phyloP scores from a whole-genome alignment of 371 early-diverging fungal species.

The Hamiltosporidium tvaerminnensis region DNA sequence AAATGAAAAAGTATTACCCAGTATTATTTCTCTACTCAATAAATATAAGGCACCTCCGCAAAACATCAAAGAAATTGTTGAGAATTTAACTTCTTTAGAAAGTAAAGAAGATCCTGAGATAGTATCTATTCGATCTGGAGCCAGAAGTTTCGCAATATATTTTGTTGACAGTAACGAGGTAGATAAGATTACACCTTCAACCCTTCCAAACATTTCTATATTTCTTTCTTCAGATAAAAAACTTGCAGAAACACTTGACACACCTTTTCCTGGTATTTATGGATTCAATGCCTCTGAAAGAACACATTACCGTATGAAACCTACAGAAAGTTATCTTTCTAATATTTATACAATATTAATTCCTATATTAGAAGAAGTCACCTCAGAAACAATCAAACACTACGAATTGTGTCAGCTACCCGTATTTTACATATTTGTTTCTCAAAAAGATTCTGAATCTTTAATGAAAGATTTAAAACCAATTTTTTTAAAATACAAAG shows the following conservation, averaged over 20 bases:
- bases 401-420: conserved; percentile 11
- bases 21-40: neutral
- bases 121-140: neutral
- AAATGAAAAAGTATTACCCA: neutral
- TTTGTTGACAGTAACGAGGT: neutral
- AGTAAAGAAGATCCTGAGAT: neutral
- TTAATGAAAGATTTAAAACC: neutral
- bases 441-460: neutral
- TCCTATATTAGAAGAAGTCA: conserved; percentile 15
- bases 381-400: conserved; percentile 13
- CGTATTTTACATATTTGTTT: conserved; percentile 29
- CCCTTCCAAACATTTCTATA: neutral
- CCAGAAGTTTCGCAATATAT: neutral
- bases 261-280: conserved; percentile 36
- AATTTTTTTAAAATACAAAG: conserved; percentile 4
- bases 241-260: conserved; percentile 17
- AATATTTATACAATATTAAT: conserved; percentile 2
- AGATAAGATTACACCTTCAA: too few relatives aligned
- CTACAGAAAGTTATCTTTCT: neutral
- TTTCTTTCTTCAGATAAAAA: conserved; percentile 32
- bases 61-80: neutral
- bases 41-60: neutral
- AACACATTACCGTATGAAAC: conserved; percentile 7
- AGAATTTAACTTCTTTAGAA: neutral
- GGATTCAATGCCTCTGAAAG: conserved; percentile 34